phyloP scores from a whole-genome alignment of 345 rosid genomes.

The Salix viminalis region DNA sequence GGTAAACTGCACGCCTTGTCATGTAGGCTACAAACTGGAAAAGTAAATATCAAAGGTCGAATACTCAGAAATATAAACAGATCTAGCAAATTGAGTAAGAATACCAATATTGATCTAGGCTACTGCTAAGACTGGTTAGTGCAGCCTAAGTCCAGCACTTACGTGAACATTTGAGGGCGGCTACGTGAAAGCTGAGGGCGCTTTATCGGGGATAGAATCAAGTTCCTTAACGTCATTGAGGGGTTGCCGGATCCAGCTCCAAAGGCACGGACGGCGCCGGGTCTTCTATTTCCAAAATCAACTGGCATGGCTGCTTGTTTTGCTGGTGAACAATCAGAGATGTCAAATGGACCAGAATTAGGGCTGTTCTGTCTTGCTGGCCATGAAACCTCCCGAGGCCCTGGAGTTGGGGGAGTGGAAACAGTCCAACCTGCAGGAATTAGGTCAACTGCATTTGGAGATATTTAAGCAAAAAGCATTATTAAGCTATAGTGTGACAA shows the following conservation, averaged over 20 bases:
- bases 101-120: not conserved
- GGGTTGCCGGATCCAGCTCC: constrained; percentile 55
- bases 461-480: constrained; percentile 27
- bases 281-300: constrained; percentile 60
- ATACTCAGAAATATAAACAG: not conserved
- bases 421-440: constrained; percentile 75
- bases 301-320: constrained; percentile 44
- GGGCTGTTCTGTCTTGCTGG: constrained; percentile 79
- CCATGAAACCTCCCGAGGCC: constrained; percentile 83
- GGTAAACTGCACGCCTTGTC: not conserved
- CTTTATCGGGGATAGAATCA: constrained; percentile 88
- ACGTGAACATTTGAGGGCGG: constrained; percentile 70
- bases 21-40: constrained; percentile 6
- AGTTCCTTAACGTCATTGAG: constrained; percentile 70
- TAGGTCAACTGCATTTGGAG: constrained; percentile 73
- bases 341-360: constrained; percentile 66
- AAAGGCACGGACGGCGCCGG: constrained; percentile 41
- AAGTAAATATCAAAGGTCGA: not conserved
- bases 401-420: constrained; percentile 92
- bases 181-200: constrained; percentile 85
- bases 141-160: constrained; percentile 22
- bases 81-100: not conserved
- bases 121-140: not conserved
- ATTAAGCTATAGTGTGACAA: not conserved
- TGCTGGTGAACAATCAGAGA: constrained; percentile 57